Evolutionary conservation across 352 stramenopile species (phyloP), one percentile per base, ranked within the genome.

Genomic region (Phytopythium montanum): DNA sequence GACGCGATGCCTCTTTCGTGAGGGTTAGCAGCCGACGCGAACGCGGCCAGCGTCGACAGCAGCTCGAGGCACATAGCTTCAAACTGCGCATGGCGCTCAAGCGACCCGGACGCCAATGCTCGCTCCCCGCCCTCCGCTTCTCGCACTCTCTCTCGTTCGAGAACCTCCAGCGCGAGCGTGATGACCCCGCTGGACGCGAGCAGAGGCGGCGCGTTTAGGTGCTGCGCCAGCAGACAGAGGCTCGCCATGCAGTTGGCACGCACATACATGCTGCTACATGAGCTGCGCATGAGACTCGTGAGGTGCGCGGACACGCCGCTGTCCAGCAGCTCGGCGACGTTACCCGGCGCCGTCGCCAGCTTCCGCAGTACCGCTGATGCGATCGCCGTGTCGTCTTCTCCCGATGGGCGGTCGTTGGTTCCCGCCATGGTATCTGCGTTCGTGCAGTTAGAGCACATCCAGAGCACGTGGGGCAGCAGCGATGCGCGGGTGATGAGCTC

Each of bases 11-110:
- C 68, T n/a, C 65, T 69, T 53, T 92, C 82, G 7, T 70, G 63
- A 2, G 80, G 65, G 26, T 88, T 79, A 12, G 83, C 70, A 1
- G 74, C 60, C 2, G 69, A 79, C n/a, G 77, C 76, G 48, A 84
- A 90, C 51, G 77, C 66, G 3, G 82, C 82, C 3, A 92, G 66
- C 31, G 69, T 69, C 1, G 80, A 79, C 29, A 92, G 65, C 52
- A 92, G 56, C 62, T 90, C 78, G 3, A 88, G 55, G 54, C 80
- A 90, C 76, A 92, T 89, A 41, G 58, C 72, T 58, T 89, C 70
- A 3, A 88, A 67, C 25, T 73, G 48, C 3, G 65, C 31, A 33
- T 82, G 64, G n/a, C 34, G 48, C 26, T 38, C 38, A 3, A 46
- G 21, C 2, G 42, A 29, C n/a, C 3, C 26, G 2, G 19, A 39